Evolutionary conservation across 495 filamentous ascomycete genomes (phyloP), one percentile per base, ranked within the genome.

Genomic region (Parathielavia hyrcaniae): DNA sequence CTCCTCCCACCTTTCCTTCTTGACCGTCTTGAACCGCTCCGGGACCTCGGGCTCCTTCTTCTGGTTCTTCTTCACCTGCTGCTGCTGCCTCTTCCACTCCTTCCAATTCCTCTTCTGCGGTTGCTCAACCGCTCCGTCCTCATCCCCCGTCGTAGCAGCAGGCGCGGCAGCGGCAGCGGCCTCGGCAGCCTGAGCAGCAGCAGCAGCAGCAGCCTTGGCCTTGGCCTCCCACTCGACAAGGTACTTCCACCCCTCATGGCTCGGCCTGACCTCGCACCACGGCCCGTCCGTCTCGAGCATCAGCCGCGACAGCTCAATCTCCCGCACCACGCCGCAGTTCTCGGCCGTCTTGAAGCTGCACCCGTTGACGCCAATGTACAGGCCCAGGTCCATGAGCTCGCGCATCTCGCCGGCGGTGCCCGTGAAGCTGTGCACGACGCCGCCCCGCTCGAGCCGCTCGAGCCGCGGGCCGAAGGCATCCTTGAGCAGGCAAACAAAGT

Each of bases 201-300:
- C 50, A 22, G 53, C 35, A 19, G 46, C 50, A 23, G 32, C 48
- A 7, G 11, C 55, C 43, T 48, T 60, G 17, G 39, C 50, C 19
- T 43, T 43, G 26, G 26, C 45, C 46, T 64, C 62, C 35, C 5
- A 73, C 51, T 70, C 64, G 17, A 78, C 60, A 2, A 86, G 61
- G 55, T 75, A 81, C 65, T 78, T 77, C 63, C 78, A 82, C 16
- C 83, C 81, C 50, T 83, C 84, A 67, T 88, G 86, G 23, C 73
- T 81, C 0, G 81, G 80, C 38, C 84, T 71, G 17, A 87, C 83
- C 66, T 87, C 84, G 61, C 84, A 87, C 91, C 91, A 97, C 32
- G 91, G 91, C 10, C 91, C 91, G 73, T 97, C 91, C 7, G 91
- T 97, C 78, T 97, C 91, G 45, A 97, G 81, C 79, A 95, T 91